Percentiles rank a stretch among this genome's conserved stretches.
These are phyloP conservation scores for Aegilops sharonensis DNA, from an alignment of 176 grass and related monocot species.

Conservation along the genomic window DNA sequence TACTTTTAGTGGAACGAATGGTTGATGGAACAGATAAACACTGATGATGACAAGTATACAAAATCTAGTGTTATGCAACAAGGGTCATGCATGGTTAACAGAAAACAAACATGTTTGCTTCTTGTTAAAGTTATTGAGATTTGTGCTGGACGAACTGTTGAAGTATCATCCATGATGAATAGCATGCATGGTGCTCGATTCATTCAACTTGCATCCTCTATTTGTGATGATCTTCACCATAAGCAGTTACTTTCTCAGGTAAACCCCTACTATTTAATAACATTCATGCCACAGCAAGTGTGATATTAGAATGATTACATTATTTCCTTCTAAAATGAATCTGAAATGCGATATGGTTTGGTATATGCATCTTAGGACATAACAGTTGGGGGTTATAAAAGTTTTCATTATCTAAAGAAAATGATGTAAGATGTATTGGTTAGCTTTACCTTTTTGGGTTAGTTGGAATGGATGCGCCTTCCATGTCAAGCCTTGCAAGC, in stretches of 20 bases:
- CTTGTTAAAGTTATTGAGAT: conserved; percentile 58
- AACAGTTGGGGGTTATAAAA: too few species aligned
- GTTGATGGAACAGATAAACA: conserved; percentile 35
- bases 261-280: background rate
- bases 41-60: background rate
- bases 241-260: conserved; percentile 30
- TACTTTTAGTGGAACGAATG: conserved; percentile 60
- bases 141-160: conserved; percentile 44
- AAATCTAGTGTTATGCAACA: background rate
- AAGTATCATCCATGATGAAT: background rate
- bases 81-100: background rate
- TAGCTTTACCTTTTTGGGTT: too few species aligned
- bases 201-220: conserved; percentile 35
- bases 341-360: too few species aligned
- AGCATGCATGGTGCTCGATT: conserved; percentile 2
- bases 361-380: too few species aligned
- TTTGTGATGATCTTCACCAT: conserved; percentile 22
- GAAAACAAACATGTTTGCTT: conserved; percentile 48
- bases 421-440: background rate
- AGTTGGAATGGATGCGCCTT: too few species aligned
- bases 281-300: too few species aligned
- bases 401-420: too few species aligned
- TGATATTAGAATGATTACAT: too few species aligned
- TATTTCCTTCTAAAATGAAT: too few species aligned
- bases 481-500: too few species aligned